Percentiles rank a stretch among this genome's conserved stretches.
These are phyloP conservation scores for Trichoderma atrobrunneum DNA, from an alignment of 2,329 filamentous ascomycete species.

Conservation along the genomic window DNA sequence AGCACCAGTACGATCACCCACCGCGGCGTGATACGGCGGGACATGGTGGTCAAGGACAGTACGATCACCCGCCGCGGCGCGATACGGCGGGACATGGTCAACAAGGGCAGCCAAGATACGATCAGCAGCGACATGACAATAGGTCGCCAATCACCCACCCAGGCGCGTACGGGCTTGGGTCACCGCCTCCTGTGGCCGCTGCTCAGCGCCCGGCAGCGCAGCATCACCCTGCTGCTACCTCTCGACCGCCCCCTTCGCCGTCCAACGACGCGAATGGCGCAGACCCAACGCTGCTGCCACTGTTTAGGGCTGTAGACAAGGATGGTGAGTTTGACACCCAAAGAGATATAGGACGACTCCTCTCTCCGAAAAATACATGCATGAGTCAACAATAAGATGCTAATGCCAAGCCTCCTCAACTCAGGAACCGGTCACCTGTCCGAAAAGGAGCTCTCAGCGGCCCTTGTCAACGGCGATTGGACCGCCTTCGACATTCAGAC, in stretches of 20 bases:
- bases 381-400: not conserved
- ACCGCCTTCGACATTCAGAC: slow-evolving; percentile 90
- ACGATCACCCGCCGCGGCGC: slow-evolving; percentile 12
- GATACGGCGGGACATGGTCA: slow-evolving; percentile 2
- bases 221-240: slow-evolving; percentile 53
- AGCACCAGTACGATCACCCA: slow-evolving; percentile 13
- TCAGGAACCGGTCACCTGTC: slow-evolving; percentile 75
- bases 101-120: slow-evolving; percentile 19
- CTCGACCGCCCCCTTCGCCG: slow-evolving; percentile 65
- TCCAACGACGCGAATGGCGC: slow-evolving; percentile 49
- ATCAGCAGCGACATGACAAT: slow-evolving; percentile 42
- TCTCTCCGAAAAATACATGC: not conserved
- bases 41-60: not conserved
- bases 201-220: slow-evolving; percentile 43
- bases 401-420: not conserved
- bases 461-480: slow-evolving; percentile 95
- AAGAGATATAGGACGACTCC: not conserved
- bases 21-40: slow-evolving; percentile 7
- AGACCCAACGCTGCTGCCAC: slow-evolving; percentile 73
- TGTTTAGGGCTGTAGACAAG: slow-evolving; percentile 91
- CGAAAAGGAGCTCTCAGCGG: slow-evolving; percentile 80
- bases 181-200: slow-evolving; percentile 47
- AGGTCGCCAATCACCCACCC: slow-evolving; percentile 43
- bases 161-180: slow-evolving; percentile 47
- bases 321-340: slow-evolving; percentile 53